These are phyloP conservation scores for Macrophomina phaseolina DNA, from an alignment of 2,329 filamentous ascomycete species.

Conservation along the genomic window DNA sequence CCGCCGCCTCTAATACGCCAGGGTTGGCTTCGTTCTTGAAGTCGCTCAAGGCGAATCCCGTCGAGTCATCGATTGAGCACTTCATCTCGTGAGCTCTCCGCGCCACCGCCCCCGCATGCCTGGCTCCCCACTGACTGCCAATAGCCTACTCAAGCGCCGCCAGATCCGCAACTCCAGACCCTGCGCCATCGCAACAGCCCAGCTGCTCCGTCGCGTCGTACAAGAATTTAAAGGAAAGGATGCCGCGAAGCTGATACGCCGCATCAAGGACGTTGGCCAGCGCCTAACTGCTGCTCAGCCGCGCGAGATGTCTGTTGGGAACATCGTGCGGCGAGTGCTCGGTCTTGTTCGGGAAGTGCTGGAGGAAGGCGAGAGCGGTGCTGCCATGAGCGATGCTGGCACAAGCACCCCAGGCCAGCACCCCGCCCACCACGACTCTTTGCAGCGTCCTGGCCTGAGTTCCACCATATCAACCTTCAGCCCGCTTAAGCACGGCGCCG, in stretches of 20 bases:
- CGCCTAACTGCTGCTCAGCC: slow-evolving; percentile 83
- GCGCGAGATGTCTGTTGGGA: slow-evolving; percentile 88
- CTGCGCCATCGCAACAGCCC: slow-evolving; percentile 89
- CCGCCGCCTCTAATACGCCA: slow-evolving; percentile 67
- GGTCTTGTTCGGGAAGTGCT: slow-evolving; percentile 91
- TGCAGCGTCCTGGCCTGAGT: slow-evolving; percentile 43
- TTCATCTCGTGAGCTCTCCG: slow-evolving; percentile 72
- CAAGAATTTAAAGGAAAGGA: slow-evolving; percentile 79
- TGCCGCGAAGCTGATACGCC: slow-evolving; percentile 77
- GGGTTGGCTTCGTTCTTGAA: slow-evolving; percentile 80
- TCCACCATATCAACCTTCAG: slow-evolving; percentile 55
- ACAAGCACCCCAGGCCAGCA: slow-evolving; percentile 55
- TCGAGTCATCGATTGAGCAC: slow-evolving; percentile 83
- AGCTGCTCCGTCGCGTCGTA: slow-evolving; percentile 86
- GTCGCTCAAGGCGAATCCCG: slow-evolving; percentile 73
- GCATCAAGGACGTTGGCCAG: slow-evolving; percentile 79
- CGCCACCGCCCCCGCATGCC: slow-evolving; percentile 19
- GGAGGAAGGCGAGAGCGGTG: slow-evolving; percentile 73
- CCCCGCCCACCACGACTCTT: slow-evolving; percentile 41
- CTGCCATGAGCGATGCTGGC: slow-evolving; percentile 65
- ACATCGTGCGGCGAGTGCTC: slow-evolving; percentile 88
- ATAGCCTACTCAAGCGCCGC: slow-evolving; percentile 79
- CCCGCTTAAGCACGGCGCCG: slow-evolving; percentile 51
- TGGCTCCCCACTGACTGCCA: slow-evolving; percentile 27
- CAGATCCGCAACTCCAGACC: slow-evolving; percentile 88